Evolutionary conservation across 306 rosid genomes (phyloP).

Genomic region (Dalbergia cultrata): DNA sequence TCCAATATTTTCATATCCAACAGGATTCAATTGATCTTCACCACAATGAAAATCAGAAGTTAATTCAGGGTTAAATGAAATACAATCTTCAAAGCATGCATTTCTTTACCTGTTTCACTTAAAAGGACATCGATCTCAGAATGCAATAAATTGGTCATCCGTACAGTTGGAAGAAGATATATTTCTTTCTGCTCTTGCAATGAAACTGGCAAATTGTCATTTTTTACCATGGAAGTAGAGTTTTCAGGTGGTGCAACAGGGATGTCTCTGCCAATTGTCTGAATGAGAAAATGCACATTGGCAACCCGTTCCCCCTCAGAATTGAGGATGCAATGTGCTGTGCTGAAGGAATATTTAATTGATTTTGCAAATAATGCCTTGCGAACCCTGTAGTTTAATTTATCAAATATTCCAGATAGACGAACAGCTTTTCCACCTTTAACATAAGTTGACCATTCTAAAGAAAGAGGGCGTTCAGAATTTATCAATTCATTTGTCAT

Average conservation of each 20-base stretch:
- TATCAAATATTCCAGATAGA: conserved; percentile 87
- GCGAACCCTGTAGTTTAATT: conserved; percentile 85
- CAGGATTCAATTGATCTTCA: conserved; percentile 64
- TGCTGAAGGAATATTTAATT: conserved; percentile 74
- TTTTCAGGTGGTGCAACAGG: conserved; percentile 67
- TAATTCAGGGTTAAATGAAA: conserved; percentile 39
- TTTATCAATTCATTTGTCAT: conserved; percentile 58
- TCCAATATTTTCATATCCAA: conserved; percentile 59
- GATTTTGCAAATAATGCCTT: conserved; percentile 72
- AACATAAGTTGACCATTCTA: conserved; percentile 84
- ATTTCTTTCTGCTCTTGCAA: conserved; percentile 87
- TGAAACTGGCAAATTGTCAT: conserved; percentile 63
- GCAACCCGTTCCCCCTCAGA: conserved; percentile 61
- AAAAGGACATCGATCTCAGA: conserved; percentile 75
- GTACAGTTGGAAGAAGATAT: conserved; percentile 90
- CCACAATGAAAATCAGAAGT: conserved; percentile 42
- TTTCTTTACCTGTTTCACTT: conserved; percentile 80
- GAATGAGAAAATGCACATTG: conserved; percentile 84
- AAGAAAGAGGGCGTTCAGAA: conserved; percentile 58
- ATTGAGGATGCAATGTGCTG: conserved; percentile 69
- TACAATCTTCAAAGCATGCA: conserved; percentile 38
- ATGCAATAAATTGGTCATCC: conserved; percentile 79
- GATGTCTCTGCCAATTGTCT: conserved; percentile 72
- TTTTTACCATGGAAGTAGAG: conserved; percentile 48
- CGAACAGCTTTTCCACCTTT: conserved; percentile 91